Base-by-base conservation (phyloP, 495 filamentous ascomycete species). In the Penicillium fimorum region DNA sequence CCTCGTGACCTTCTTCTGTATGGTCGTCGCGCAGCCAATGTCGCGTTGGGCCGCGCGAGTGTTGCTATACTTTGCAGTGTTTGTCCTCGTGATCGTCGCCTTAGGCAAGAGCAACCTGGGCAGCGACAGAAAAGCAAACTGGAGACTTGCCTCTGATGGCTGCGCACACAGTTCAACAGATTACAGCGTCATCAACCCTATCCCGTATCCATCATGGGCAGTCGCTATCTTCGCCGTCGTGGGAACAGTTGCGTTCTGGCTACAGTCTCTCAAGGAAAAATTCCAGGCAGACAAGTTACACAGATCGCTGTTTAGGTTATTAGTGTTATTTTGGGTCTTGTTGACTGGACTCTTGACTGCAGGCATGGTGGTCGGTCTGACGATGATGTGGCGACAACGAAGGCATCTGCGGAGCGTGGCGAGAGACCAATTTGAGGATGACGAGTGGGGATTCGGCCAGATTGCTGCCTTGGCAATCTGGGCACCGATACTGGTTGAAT, bases 381-480 rank as follows among this genome's bases (percentile, higher is more conserved):
- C 44, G 25, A 29, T 46, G 24, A 46, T 46, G 44, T 46, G 44
- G 44, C 44, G 44, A 46, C 44, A 46, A 46, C 44, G 44, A 25
- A 29, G 11, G 44, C 44, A 46, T 46, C 44, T 46, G 44, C 44
- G 44, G 15, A 46, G 44, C 24, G 29, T 46, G 44, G 44, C 12
- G 44, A 46, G 44, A 29, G 44, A 46, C 12, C 13, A 46, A n/a
- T 46, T 46, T 46, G 44, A 46, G 11, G 44, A 46, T 46, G 44
- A 46, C 29, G 24, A 46, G 44, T 46, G 44, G 44, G 44, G 44
- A 1, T 46, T 46, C 44, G 44, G 44, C 11, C 44, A 46, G 44
- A 46, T 46, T 46, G 44, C 44, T 46, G 44, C 44, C 12, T 29
- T 46, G 44, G 17, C 44, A 5, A 46, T 46, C 5, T 46, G 44